A percentile compares a stretch with the other conserved stretches of the same genome.
Evolutionary conservation across 371 early-diverging fungal species (phyloP).

Genomic region (Hamiltosporidium tvaerminnensis): DNA sequence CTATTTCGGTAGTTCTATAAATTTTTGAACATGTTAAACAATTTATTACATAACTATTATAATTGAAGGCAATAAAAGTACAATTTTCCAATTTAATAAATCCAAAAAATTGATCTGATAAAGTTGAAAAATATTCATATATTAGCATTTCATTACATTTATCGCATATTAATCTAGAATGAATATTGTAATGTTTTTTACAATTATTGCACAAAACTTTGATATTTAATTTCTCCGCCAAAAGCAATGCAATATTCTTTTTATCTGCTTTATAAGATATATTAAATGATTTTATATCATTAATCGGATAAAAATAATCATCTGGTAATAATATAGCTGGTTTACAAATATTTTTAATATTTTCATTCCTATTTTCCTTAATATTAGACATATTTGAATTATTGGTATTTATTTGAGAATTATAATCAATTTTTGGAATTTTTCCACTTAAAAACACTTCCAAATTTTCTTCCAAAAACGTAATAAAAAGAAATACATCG

Average conservation of each 20-base stretch:
- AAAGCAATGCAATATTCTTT: background rate
- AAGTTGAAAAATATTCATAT: background rate
- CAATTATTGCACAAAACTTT: background rate
- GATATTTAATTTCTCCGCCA: background rate
- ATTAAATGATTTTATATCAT: background rate
- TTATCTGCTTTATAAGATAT: background rate
- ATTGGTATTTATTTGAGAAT: too few species aligned
- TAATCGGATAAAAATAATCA: background rate
- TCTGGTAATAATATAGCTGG: background rate
- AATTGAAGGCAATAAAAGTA: background rate
- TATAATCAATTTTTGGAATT: too few species aligned
- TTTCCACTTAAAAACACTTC: too few species aligned
- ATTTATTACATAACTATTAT: background rate
- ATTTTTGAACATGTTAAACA: background rate
- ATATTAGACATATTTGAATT: background rate
- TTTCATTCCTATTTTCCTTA: background rate
- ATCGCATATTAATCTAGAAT: background rate
- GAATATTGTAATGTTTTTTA: background rate
- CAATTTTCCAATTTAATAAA: background rate
- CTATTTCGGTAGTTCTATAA: background rate
- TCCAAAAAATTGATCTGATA: background rate
- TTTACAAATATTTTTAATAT: background rate
- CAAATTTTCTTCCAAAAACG: too few species aligned
- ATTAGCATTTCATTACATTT: background rate
- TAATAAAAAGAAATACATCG: too few species aligned